Percentiles rank a stretch among this genome's conserved stretches.
Conservation (phyloP, 306 rosid genomes). For the Rosa chinensis region DNA sequence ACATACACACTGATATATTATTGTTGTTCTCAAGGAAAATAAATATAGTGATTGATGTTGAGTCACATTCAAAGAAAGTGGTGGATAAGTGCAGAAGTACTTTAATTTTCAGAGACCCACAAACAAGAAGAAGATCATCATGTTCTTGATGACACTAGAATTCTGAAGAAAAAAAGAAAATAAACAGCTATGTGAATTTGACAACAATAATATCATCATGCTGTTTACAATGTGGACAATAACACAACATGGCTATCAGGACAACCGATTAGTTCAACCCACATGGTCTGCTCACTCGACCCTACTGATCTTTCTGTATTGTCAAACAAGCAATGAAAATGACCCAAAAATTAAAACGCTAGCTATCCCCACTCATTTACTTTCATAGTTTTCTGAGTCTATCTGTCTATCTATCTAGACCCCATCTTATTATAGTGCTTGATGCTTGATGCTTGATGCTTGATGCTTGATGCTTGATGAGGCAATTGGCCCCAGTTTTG, state of each 20-base stretch:
- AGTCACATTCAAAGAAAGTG: not conserved
- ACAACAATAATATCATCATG: conserved; percentile 14
- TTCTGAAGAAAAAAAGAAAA: not conserved
- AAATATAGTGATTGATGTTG: not conserved
- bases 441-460: not conserved
- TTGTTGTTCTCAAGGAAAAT: not conserved
- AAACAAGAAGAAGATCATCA: not conserved
- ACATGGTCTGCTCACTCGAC: conserved; percentile 22
- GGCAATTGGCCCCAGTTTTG: conserved; percentile 21
- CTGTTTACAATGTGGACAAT: conserved; percentile 15
- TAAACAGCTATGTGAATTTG: not conserved
- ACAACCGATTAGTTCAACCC: conserved; percentile 25
- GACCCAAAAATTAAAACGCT: not conserved
- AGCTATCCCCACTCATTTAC: conserved; percentile 17
- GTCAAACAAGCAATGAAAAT: conserved; percentile 15
- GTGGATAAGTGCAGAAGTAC: conserved; percentile 3
- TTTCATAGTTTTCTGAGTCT: conserved; percentile 13
- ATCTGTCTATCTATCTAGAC: not conserved
- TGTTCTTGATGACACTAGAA: conserved; percentile 3
- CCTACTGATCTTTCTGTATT: conserved; percentile 9
- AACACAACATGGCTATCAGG: conserved; percentile 20
- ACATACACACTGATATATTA: too few relatives aligned
- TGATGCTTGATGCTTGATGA: conserved; percentile 7
- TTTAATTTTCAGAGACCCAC: not conserved
- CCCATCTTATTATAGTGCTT: conserved; percentile 12